Percentiles rank a stretch among this genome's conserved stretches.
Evolutionary conservation across 768 basidiomycete genomes (phyloP).

Genomic region (Hirschioporus abietinus): DNA sequence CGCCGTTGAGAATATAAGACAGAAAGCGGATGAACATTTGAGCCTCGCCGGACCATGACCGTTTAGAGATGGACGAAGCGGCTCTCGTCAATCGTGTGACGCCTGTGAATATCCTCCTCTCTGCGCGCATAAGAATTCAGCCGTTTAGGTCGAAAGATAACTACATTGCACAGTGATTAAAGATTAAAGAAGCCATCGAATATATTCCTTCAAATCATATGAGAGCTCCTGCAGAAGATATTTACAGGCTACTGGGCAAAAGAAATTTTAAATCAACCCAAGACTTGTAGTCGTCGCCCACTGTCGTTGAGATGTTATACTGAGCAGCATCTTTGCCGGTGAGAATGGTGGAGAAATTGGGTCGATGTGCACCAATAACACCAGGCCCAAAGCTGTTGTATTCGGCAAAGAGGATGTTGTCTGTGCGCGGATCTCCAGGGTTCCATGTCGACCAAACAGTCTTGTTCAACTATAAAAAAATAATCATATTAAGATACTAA

Average conservation of each 20-base stretch:
- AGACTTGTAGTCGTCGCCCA: slow-evolving; percentile 38
- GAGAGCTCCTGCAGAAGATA: no score
- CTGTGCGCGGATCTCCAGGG: slow-evolving; percentile 29
- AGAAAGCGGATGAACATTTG: background rate
- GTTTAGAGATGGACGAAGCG: background rate
- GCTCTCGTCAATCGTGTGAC: background rate
- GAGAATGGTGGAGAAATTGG: slow-evolving; percentile 38
- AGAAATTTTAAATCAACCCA: slow-evolving; percentile 43
- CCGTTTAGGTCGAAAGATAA: background rate
- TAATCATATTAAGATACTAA: background rate
- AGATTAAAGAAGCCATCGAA: background rate
- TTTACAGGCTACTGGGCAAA: slow-evolving; percentile 16
- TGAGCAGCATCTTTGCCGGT: slow-evolving; percentile 29
- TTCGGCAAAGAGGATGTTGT: slow-evolving; percentile 41
- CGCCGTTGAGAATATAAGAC: background rate
- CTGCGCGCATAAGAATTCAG: background rate
- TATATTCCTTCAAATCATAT: background rate
- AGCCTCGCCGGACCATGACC: background rate
- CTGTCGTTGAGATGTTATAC: slow-evolving; percentile 38
- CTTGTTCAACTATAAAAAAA: slow-evolving; percentile 24
- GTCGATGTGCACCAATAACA: slow-evolving; percentile 27
- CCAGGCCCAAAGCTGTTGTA: slow-evolving; percentile 41
- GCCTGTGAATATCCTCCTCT: background rate
- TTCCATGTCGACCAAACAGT: slow-evolving; percentile 46
- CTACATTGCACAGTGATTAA: background rate